Evolutionary conservation across 805 yeast species (phyloP).

Genomic region (Ogataea saltuana): DNA sequence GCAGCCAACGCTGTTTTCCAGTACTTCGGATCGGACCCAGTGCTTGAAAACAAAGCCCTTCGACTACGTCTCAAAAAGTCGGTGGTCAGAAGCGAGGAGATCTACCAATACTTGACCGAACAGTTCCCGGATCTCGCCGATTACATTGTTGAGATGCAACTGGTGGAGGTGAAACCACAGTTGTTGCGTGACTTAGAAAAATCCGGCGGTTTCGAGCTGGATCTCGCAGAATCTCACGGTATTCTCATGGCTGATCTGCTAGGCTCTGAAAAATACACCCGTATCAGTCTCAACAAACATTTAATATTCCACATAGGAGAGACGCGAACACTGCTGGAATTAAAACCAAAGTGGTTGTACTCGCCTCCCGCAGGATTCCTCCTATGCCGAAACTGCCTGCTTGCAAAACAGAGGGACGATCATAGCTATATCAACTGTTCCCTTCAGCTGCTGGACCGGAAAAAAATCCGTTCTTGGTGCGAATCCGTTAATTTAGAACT

Average conservation of each 20-base stretch:
- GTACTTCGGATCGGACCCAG: constrained; percentile 39
- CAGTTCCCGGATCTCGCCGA: constrained; percentile 16
- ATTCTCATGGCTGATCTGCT: constrained; percentile 32
- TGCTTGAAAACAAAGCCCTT: constrained; percentile 39
- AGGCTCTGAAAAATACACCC: not conserved
- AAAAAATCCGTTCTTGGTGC: constrained; percentile 39
- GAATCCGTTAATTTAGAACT: constrained; percentile 25
- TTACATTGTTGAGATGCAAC: constrained; percentile 22
- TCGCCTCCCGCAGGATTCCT: constrained; percentile 31
- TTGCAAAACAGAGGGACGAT: constrained; percentile 35
- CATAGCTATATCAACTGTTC: constrained; percentile 40
- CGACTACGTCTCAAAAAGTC: constrained; percentile 38
- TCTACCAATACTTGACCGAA: constrained; percentile 41
- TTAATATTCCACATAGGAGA: constrained; percentile 21
- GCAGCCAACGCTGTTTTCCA: constrained; percentile 49
- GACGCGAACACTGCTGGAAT: constrained; percentile 36
- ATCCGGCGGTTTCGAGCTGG: constrained; percentile 6
- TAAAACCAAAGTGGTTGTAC: constrained; percentile 56
- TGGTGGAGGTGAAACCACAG: constrained; percentile 10
- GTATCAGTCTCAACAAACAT: constrained; percentile 29
- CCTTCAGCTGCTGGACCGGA: constrained; percentile 38
- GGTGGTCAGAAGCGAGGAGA: constrained; percentile 41
- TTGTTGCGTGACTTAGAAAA: constrained; percentile 5
- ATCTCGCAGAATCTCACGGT: constrained; percentile 24
- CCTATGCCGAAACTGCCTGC: constrained; percentile 49